These are phyloP conservation scores for Posidonia oceanica DNA, from an alignment of 116 monocot species.

Conservation along the genomic window DNA sequence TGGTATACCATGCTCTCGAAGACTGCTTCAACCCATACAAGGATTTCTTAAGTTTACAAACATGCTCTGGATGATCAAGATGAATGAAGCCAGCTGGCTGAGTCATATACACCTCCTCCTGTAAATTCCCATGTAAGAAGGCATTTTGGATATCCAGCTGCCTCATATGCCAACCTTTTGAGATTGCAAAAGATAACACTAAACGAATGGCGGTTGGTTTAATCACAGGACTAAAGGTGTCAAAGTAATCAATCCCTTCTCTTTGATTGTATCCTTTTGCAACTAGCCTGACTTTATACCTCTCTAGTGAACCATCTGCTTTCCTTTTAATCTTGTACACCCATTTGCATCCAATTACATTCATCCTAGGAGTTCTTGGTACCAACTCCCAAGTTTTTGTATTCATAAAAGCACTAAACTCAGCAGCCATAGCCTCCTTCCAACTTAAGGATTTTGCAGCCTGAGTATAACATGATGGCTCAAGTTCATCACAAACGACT, in stretches of 20 bases:
- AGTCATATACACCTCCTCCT: no score
- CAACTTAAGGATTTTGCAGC: not conserved
- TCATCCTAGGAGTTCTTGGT: not conserved
- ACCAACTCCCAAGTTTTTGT: not conserved
- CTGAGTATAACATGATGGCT: no score
- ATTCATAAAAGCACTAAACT: not conserved
- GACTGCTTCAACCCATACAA: not conserved
- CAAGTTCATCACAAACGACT: no score
- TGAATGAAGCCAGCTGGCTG: not conserved
- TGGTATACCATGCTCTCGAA: not conserved
- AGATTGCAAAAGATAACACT: not conserved
- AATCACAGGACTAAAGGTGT: not conserved
- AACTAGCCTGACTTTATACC: not conserved
- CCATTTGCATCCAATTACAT: conserved; percentile 2
- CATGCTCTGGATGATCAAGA: not conserved
- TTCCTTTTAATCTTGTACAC: not conserved
- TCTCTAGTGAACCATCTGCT: not conserved
- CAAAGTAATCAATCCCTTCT: not conserved
- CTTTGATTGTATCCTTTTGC: not conserved
- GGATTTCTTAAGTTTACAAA: not conserved
- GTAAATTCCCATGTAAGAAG: no score
- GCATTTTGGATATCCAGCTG: no score
- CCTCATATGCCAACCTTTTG: not conserved
- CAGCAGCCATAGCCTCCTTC: not conserved
- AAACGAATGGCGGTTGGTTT: not conserved